A percentile compares a stretch with the other conserved stretches of the same genome.
These are phyloP conservation scores for Calophaca sinica DNA, from an alignment of 306 rosid species.

Conservation along the genomic window DNA sequence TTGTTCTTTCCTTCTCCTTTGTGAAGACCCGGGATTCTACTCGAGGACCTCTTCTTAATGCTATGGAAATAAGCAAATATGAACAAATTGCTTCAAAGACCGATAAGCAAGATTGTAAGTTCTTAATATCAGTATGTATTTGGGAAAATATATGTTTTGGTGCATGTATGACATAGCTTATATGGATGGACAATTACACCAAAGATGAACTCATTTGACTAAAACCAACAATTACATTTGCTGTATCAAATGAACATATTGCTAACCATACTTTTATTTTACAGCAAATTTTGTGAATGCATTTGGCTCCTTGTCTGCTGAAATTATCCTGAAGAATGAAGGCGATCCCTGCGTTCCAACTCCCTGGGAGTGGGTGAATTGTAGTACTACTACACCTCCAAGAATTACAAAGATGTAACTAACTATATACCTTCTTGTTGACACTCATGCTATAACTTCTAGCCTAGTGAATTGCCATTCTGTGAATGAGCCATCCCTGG, in stretches of 20 bases:
- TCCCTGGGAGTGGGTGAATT: slow-evolving; percentile 87
- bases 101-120: slow-evolving; percentile 74
- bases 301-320: slow-evolving; percentile 61
- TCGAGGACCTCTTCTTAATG: slow-evolving; percentile 84
- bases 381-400: slow-evolving; percentile 63
- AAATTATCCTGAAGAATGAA: slow-evolving; percentile 56
- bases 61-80: slow-evolving; percentile 88
- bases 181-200: not conserved
- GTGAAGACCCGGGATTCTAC: slow-evolving; percentile 79
- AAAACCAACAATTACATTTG: slow-evolving; percentile 12
- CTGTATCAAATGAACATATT: slow-evolving; percentile 40
- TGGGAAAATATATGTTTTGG: slow-evolving; percentile 21
- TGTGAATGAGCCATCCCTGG: slow-evolving; percentile 3
- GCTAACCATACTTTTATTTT: slow-evolving; percentile 47
- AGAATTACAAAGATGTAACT: slow-evolving; percentile 84
- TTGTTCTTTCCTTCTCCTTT: slow-evolving; percentile 85
- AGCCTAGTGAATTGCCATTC: slow-evolving; percentile 35
- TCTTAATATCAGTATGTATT: slow-evolving; percentile 35
- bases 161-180: not conserved
- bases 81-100: slow-evolving; percentile 67
- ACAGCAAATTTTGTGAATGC: slow-evolving; percentile 64
- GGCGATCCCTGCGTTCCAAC: slow-evolving; percentile 96
- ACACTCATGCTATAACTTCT: slow-evolving; percentile 29
- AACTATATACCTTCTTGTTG: slow-evolving; percentile 39
- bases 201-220: not conserved